Base-by-base conservation (phyloP, 306 rosid species). In the Cicer chorassanicum region DNA sequence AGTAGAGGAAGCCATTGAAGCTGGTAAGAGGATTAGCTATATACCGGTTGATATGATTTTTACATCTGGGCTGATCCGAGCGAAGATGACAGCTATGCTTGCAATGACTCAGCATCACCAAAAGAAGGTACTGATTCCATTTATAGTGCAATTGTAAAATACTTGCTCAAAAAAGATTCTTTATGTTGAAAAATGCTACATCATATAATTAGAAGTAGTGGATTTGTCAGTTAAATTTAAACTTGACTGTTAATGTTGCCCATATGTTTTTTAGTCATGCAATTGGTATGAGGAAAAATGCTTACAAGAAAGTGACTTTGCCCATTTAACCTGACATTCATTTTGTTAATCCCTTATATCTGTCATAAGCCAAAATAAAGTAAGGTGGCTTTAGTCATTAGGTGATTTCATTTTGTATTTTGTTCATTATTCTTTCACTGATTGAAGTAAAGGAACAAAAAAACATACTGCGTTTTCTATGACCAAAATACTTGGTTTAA, bases 51-150 rank as follows among this genome's bases (percentile, higher is more conserved):
- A 94, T 86, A 76, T 90, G 48, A 91, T 94, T 78, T 94, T 69
- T 70, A 88, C 96, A 1, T 94, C 98, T 56, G 78, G 88, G 1
- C 86, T 94, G 60, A 90, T 91, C 74, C 93, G 98, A 34, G 97
- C 98, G 1, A 91, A 91, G 83, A 90, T 94, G 98, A 94, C 98
- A 36, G 97, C 98, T 53, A 94, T 93, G 98, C 98, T 91, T 76
- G 96, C 96, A 18, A 87, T 94, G 98, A 88, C 97, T 38, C 97
- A 91, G 76, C 97, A 91, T 57, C 89, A 71, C 45, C 90, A 86
- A 38, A 88, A 74, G 82, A 94, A 94, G 97, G 98, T 91, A 77
- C 34, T 16, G 1, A 7, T n/a, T 29, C 60, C 40, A 29, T 72
- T 40, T 24, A 11, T 62, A 2, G 5, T 13, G 56, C 53, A 45